phyloP scores from a whole-genome alignment of 1,284 basidiomycete species.

The Ustilago cynodontis region DNA sequence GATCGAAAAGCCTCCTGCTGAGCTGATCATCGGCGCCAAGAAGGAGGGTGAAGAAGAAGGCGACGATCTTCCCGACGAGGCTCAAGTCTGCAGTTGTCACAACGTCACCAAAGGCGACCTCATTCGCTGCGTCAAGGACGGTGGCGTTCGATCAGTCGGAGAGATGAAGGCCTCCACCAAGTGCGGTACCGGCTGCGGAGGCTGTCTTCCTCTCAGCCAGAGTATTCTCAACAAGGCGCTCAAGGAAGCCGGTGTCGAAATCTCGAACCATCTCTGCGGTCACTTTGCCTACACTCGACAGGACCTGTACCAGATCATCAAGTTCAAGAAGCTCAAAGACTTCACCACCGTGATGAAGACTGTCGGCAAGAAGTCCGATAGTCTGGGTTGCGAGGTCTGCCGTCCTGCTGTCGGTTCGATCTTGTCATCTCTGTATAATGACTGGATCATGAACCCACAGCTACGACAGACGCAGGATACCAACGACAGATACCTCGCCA shows the following conservation, averaged over 20 bases:
- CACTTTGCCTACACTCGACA: constrained; percentile 79
- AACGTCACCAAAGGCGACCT: constrained; percentile 79
- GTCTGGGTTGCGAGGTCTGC: constrained; percentile 80
- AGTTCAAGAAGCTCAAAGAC: constrained; percentile 77
- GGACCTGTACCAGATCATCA: constrained; percentile 79
- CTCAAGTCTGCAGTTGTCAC: constrained; percentile 80
- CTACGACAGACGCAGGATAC: constrained; percentile 81
- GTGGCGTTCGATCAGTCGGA: constrained; percentile 74
- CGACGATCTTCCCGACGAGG: constrained; percentile 79
- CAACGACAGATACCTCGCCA: constrained; percentile 78
- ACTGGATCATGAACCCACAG: constrained; percentile 77
- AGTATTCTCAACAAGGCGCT: constrained; percentile 77
- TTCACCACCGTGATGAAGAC: constrained; percentile 76
- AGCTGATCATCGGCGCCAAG: constrained; percentile 77
- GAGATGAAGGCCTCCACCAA: constrained; percentile 80
- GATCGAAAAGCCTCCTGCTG: constrained; percentile 77
- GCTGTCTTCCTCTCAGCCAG: constrained; percentile 77
- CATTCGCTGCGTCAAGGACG: constrained; percentile 74
- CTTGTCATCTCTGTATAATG: constrained; percentile 78
- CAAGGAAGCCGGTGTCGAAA: constrained; percentile 77
- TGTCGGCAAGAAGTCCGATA: constrained; percentile 73
- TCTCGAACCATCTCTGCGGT: constrained; percentile 77
- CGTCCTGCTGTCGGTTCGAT: constrained; percentile 80
- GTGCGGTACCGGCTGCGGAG: constrained; percentile 79
- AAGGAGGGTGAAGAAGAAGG: constrained; percentile 76